Conservation (phyloP, 768 basidiomycete genomes). For the Lactarius hengduanensis region DNA sequence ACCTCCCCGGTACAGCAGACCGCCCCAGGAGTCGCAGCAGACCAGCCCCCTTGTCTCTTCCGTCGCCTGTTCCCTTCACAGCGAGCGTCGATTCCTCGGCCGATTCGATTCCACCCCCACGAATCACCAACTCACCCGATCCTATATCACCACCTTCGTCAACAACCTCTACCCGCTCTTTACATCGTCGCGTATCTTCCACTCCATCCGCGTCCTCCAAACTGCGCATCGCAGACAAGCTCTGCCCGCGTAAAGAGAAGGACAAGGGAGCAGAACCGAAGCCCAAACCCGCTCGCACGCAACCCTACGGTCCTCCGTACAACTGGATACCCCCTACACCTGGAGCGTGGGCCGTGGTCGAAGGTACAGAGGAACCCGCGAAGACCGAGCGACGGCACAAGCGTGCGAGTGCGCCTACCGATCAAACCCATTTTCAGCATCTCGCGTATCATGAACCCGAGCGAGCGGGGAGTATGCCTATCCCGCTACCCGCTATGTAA, state of each 20-base stretch:
- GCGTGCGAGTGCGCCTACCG: conserved; percentile 9
- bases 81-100: background rate
- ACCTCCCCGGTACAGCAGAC: background rate
- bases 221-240: conserved; percentile 16
- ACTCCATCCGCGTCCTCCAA: conserved; percentile 9
- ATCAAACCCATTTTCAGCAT: background rate
- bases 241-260: conserved; percentile 19
- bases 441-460: background rate
- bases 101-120: background rate
- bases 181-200: conserved; percentile 18
- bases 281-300: conserved; percentile 26
- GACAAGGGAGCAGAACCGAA: conserved; percentile 2
- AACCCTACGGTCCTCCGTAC: conserved; percentile 29
- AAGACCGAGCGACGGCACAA: conserved; percentile 3
- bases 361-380: background rate
- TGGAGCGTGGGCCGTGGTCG: conserved; percentile 26
- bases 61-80: background rate
- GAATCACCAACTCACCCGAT: conserved; percentile 8
- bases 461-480: background rate
- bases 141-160: background rate
- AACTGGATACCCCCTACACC: conserved; percentile 26
- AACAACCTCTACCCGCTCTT: background rate
- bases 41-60: conserved; percentile 6
- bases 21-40: background rate
- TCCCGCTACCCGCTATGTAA: background rate